Evolutionary conservation across 306 rosid genomes (phyloP), one percentile per base, ranked within the genome.

Genomic region (Fragaria ananassa): DNA sequence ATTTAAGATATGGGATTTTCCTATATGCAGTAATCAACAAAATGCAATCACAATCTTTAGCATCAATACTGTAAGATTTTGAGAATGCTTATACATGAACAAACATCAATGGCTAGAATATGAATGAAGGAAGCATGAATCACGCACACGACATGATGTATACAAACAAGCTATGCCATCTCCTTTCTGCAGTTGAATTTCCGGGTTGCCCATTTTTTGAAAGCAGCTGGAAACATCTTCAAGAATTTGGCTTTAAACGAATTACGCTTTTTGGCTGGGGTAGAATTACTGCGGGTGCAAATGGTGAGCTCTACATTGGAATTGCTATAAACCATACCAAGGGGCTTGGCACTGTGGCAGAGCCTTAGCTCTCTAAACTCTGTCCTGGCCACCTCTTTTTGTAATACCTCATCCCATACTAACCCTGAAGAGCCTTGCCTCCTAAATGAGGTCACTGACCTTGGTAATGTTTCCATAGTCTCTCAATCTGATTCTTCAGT

Each of bases 371-470:
- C 79, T 51, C 73, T 76, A 5, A 21, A 76, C 14, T 76, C 58
- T 18, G 57, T 25, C 19, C 51, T 39, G 56, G 56, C 80, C 14
- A 21, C 71, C 23, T 21, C 42, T 50, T 14, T 76, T 39, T 54
- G 70, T 44, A 23, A 50, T 53, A 47, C 68, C 60, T 83, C 86
- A 15, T 79, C 72, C 80, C 83, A 75, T 0, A 83, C 74, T 34
- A 75, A 17, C 49, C 83, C 86, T 0, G 86, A 83, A 34, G 83
- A 83, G 14, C 81, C 86, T 17, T 79, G 83, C 57, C 86, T 77
- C 75, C 83, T 68, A 76, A 83, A 79, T 23, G 86, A 79, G n/a
- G 78, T 46, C 39, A 77, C 75, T 4, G 86, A 83, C 75, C 83
- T 56, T 9, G 81, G 81, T 66, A 79, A 74, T 5, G 72, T 75